phyloP scores from a whole-genome alignment of 768 basidiomycete species.

The Termitomyces sp. region DNA sequence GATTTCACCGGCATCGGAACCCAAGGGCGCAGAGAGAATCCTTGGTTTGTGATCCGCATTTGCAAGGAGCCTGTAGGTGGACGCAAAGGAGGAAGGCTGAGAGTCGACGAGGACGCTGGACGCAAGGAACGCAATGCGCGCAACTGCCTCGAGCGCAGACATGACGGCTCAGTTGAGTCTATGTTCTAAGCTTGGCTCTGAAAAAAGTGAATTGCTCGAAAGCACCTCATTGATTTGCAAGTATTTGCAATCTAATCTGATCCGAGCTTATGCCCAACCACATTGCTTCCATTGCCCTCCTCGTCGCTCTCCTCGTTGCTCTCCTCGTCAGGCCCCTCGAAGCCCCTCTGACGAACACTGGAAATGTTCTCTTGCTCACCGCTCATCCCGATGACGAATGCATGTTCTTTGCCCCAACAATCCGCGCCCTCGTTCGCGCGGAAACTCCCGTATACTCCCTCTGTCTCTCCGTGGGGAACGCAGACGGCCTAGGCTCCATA shows the following conservation, averaged over 20 bases:
- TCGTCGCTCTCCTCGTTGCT: slow-evolving; percentile 30
- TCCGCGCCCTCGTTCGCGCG: slow-evolving; percentile 48
- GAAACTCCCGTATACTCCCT: slow-evolving; percentile 42
- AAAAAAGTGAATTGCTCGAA: slow-evolving; percentile 27
- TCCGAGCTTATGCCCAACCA: slow-evolving; percentile 11
- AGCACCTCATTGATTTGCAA: slow-evolving; percentile 42
- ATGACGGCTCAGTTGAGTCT: slow-evolving; percentile 20
- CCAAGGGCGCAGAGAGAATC: slow-evolving; percentile 52
- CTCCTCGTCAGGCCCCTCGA: slow-evolving; percentile 31
- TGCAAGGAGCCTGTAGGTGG: slow-evolving; percentile 35
- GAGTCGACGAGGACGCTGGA: slow-evolving; percentile 68
- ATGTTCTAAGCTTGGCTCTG: neutral
- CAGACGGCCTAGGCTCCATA: slow-evolving; percentile 67
- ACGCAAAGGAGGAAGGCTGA: slow-evolving; percentile 47
- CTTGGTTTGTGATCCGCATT: slow-evolving; percentile 37
- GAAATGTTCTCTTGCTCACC: slow-evolving; percentile 66
- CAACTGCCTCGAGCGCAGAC: slow-evolving; percentile 40
- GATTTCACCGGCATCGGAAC: slow-evolving; percentile 63
- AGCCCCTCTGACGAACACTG: slow-evolving; percentile 12
- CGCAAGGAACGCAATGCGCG: slow-evolving; percentile 69
- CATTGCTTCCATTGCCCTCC: slow-evolving; percentile 23
- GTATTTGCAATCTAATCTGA: slow-evolving; percentile 28
- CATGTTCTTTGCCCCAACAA: slow-evolving; percentile 90
- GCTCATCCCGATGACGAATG: slow-evolving; percentile 96
- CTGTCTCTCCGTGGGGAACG: slow-evolving; percentile 79